Evolutionary conservation across 2,329 filamentous ascomycete species (phyloP).

Genomic region (Alternaria gansuensis): DNA sequence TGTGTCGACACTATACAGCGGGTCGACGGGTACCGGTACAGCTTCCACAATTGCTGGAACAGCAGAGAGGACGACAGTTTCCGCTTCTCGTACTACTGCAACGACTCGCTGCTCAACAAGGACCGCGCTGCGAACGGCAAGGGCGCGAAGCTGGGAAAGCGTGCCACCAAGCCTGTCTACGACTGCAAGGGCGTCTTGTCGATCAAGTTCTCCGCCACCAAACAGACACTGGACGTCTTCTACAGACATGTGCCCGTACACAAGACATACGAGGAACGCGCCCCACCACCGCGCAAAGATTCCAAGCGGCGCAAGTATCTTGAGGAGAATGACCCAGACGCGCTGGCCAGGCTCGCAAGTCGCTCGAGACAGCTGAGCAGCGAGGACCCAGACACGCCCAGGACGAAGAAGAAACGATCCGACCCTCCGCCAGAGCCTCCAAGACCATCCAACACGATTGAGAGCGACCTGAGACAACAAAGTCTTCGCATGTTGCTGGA

Average conservation of each 20-base stretch:
- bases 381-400: conserved; percentile 30
- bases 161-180: conserved; percentile 57
- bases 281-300: conserved; percentile 53
- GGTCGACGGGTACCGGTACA: conserved; percentile 60
- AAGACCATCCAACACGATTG: conserved; percentile 44
- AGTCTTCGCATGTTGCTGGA: conserved; percentile 51
- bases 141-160: conserved; percentile 50
- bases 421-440: conserved; percentile 31
- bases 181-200: conserved; percentile 60
- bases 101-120: conserved; percentile 62
- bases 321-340: conserved; percentile 49
- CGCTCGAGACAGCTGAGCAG: conserved; percentile 36
- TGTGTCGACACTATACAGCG: conserved; percentile 56
- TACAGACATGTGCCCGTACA: conserved; percentile 60
- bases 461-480: conserved; percentile 50
- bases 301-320: conserved; percentile 51
- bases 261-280: conserved; percentile 58
- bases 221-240: conserved; percentile 56
- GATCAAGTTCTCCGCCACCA: conserved; percentile 58
- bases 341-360: conserved; percentile 38
- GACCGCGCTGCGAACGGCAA: conserved; percentile 59
- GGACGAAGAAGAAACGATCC: conserved; percentile 41
- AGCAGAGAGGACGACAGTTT: conserved; percentile 58
- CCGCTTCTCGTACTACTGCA: conserved; percentile 61
- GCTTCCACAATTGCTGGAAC: conserved; percentile 61